Evolutionary conservation across 768 basidiomycete genomes (phyloP).

Genomic region (Russula sp.): DNA sequence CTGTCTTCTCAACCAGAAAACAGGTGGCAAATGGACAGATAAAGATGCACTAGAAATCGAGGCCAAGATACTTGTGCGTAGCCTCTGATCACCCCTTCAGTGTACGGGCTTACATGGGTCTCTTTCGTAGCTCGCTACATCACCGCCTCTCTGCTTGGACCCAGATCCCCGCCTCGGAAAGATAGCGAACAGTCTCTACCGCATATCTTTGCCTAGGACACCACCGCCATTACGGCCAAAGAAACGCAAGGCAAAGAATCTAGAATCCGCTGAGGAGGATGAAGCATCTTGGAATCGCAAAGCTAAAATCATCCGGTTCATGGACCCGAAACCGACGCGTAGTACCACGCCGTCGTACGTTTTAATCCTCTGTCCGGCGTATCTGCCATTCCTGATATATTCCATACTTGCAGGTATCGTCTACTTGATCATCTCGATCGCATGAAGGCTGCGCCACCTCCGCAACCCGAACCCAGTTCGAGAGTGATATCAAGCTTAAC

Average conservation of each 20-base stretch:
- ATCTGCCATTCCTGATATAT: neutral
- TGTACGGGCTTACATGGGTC: slow-evolving; percentile 11
- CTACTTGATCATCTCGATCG: slow-evolving; percentile 21
- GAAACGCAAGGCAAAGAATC: slow-evolving; percentile 69
- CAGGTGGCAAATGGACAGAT: slow-evolving; percentile 63
- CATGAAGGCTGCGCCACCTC: slow-evolving; percentile 3
- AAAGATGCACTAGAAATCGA: slow-evolving; percentile 70
- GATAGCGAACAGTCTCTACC: slow-evolving; percentile 68
- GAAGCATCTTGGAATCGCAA: slow-evolving; percentile 71
- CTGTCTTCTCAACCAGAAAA: slow-evolving; percentile 61
- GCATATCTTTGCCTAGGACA: slow-evolving; percentile 69
- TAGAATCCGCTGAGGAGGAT: slow-evolving; percentile 67
- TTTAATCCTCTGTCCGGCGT: neutral
- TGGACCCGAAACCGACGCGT: slow-evolving; percentile 58
- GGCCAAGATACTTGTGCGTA: slow-evolving; percentile 65
- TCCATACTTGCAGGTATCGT: slow-evolving; percentile 23
- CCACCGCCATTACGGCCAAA: slow-evolving; percentile 52
- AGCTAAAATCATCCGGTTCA: slow-evolving; percentile 73
- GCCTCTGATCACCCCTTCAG: neutral
- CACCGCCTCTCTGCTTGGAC: slow-evolving; percentile 73
- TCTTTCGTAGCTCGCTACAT: slow-evolving; percentile 59
- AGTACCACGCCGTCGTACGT: slow-evolving; percentile 51
- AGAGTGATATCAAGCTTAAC: neutral
- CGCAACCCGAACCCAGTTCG: neutral
- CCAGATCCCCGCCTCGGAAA: slow-evolving; percentile 75